phyloP scores from a whole-genome alignment of 2,329 filamentous ascomycete genomes.

The Teratosphaeria destructans region DNA sequence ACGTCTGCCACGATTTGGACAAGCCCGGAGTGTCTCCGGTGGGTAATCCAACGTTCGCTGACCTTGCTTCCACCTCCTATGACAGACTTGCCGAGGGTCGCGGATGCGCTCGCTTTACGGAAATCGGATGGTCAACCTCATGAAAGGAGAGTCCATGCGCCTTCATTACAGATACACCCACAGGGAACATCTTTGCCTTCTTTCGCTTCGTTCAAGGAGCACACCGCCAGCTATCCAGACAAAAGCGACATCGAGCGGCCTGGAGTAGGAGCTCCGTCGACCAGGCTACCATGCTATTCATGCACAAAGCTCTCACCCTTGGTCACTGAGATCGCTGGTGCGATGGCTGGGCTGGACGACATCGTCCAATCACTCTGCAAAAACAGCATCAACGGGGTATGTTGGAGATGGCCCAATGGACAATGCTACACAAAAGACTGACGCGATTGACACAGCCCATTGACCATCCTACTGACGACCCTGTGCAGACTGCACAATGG shows the following conservation, averaged over 20 bases:
- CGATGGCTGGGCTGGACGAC: constrained; percentile 15
- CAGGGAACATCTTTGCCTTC: constrained; percentile 15
- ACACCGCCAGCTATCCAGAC: constrained; percentile 8
- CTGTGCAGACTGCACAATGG: constrained; percentile 15
- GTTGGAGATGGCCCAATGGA: not conserved
- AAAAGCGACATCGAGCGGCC: constrained; percentile 9
- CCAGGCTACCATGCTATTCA: constrained; percentile 11
- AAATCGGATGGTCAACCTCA: not conserved
- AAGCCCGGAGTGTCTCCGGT: not conserved
- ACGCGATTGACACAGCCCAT: constrained; percentile 4
- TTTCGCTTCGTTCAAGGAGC: constrained; percentile 16
- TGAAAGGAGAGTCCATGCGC: not conserved
- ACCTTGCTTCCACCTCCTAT: not conserved
- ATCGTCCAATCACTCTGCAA: constrained; percentile 9
- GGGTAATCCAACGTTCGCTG: not conserved
- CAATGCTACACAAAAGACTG: not conserved
- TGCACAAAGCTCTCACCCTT: constrained; percentile 15
- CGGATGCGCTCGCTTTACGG: not conserved
- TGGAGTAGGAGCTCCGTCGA: constrained; percentile 12
- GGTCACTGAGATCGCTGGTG: constrained; percentile 15
- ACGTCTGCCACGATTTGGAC: not conserved
- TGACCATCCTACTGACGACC: constrained; percentile 8
- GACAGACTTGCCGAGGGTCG: constrained; percentile 3
- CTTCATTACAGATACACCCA: not conserved
- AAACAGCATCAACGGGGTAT: constrained; percentile 5